These are phyloP conservation scores for Metarhizium sp. DNA, from an alignment of 2,329 filamentous ascomycete species.

Conservation along the genomic window DNA sequence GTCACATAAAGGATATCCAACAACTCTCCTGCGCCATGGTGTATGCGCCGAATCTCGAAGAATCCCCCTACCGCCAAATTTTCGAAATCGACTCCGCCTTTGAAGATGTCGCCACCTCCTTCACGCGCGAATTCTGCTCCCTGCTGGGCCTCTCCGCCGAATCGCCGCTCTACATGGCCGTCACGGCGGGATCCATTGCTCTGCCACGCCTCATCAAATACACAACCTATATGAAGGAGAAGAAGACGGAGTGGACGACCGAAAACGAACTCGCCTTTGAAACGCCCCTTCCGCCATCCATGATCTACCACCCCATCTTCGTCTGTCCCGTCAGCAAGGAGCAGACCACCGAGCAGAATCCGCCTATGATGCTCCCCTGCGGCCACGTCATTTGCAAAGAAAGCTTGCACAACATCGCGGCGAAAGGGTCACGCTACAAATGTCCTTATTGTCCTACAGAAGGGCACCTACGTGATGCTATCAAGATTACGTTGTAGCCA, in stretches of 20 bases:
- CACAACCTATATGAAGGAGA: slow-evolving; percentile 76
- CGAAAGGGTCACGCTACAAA: slow-evolving; percentile 76
- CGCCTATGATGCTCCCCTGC: slow-evolving; percentile 93
- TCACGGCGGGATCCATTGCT: slow-evolving; percentile 86
- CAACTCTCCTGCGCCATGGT: slow-evolving; percentile 74
- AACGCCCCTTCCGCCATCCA: slow-evolving; percentile 47
- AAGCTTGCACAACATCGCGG: slow-evolving; percentile 66
- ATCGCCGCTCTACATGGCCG: slow-evolving; percentile 85
- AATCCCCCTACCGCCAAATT: slow-evolving; percentile 69
- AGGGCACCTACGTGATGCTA: slow-evolving; percentile 67
- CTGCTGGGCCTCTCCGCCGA: slow-evolving; percentile 82
- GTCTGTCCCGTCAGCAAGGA: slow-evolving; percentile 97
- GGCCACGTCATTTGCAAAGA: slow-evolving; percentile 89
- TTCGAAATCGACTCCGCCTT: slow-evolving; percentile 72
- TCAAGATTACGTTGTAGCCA: slow-evolving; percentile 54
- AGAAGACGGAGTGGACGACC: slow-evolving; percentile 91
- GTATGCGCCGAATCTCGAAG: slow-evolving; percentile 62
- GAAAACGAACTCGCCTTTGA: slow-evolving; percentile 81
- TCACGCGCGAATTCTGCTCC: slow-evolving; percentile 91
- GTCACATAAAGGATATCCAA: slow-evolving; percentile 72
- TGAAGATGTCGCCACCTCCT: slow-evolving; percentile 75
- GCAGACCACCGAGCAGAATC: slow-evolving; percentile 85
- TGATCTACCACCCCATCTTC: slow-evolving; percentile 89
- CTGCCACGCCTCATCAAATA: slow-evolving; percentile 84
- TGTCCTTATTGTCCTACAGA: slow-evolving; percentile 93